Conservation (phyloP, 1,139 yeast genomes). For the Debaryomyces psychrophilus region DNA sequence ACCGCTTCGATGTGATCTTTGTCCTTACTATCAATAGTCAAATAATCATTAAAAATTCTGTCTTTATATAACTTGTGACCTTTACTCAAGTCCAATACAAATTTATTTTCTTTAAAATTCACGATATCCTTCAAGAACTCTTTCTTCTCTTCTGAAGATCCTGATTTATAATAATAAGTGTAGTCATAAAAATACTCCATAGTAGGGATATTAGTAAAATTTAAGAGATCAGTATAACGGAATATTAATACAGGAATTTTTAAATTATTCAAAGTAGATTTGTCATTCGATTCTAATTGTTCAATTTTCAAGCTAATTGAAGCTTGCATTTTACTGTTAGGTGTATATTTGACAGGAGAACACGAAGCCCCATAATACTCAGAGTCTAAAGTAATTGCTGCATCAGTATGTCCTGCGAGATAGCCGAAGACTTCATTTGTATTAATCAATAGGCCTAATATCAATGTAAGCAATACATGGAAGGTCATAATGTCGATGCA, state of each 20-base stretch:
- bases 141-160: conserved; percentile 13
- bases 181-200: conserved; percentile 19
- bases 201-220: conserved; percentile 27
- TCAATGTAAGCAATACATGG: not conserved
- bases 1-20: conserved; percentile 14
- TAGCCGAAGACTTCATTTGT: not conserved
- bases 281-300: not conserved
- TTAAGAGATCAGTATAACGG: conserved; percentile 27
- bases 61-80: conserved; percentile 11
- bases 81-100: conserved; percentile 12
- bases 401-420: not conserved
- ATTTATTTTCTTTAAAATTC: conserved; percentile 16
- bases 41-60: conserved; percentile 14
- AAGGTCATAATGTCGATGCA: not conserved
- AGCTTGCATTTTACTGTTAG: conserved; percentile 10
- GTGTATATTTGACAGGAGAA: conserved; percentile 8
- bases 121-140: conserved; percentile 18
- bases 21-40: conserved; percentile 14
- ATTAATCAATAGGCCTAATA: not conserved
- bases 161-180: conserved; percentile 1
- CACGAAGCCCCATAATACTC: conserved; percentile 12
- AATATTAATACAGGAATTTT: conserved; percentile 31
- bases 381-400: conserved; percentile 8
- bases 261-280: conserved; percentile 4
- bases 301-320: conserved; percentile 8